Percentiles rank a stretch among this genome's conserved stretches.
phyloP scores from a whole-genome alignment of 768 basidiomycete species.

The Rhizopogon vulgaris region DNA sequence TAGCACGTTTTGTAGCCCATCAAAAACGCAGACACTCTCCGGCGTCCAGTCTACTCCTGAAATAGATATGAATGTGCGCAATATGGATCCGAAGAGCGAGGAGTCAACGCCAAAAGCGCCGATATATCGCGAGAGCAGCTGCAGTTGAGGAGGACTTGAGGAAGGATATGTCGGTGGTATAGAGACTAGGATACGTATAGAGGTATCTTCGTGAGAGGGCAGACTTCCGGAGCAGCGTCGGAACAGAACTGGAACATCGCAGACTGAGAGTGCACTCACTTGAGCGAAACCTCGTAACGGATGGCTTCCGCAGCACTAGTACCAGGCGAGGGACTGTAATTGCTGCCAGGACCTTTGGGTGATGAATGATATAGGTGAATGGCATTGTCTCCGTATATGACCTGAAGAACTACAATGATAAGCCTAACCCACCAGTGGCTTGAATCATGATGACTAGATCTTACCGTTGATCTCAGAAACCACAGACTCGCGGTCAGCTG shows the following conservation, averaged over 20 bases:
- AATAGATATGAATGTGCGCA: slow-evolving; percentile 75
- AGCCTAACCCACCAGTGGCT: slow-evolving; percentile 1
- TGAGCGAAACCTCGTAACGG: slow-evolving; percentile 60
- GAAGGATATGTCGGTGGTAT: slow-evolving; percentile 58
- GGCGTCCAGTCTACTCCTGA: slow-evolving; percentile 72
- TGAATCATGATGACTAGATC: slow-evolving; percentile 1
- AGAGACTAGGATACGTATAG: slow-evolving; percentile 52
- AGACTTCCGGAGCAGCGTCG: slow-evolving; percentile 33
- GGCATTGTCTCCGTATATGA: slow-evolving; percentile 72
- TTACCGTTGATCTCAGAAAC: slow-evolving; percentile 43
- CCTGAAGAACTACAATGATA: slow-evolving; percentile 55
- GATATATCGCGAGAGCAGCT: slow-evolving; percentile 79
- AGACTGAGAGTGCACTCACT: slow-evolving; percentile 40
- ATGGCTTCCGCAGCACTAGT: slow-evolving; percentile 29
- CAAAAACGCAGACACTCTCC: slow-evolving; percentile 78
- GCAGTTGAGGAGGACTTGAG: slow-evolving; percentile 69
- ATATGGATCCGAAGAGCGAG: slow-evolving; percentile 65
- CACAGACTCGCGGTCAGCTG: slow-evolving; percentile 34
- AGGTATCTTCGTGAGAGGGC: slow-evolving; percentile 45
- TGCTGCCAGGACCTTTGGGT: slow-evolving; percentile 7
- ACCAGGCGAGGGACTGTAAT: slow-evolving; percentile 13
- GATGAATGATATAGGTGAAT: slow-evolving; percentile 53
- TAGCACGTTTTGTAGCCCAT: slow-evolving; percentile 72
- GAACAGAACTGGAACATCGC: background rate
- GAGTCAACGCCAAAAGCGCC: slow-evolving; percentile 74